These are phyloP conservation scores for Eucalyptus caleyi DNA, from an alignment of 345 rosid genomes.

Conservation along the genomic window DNA sequence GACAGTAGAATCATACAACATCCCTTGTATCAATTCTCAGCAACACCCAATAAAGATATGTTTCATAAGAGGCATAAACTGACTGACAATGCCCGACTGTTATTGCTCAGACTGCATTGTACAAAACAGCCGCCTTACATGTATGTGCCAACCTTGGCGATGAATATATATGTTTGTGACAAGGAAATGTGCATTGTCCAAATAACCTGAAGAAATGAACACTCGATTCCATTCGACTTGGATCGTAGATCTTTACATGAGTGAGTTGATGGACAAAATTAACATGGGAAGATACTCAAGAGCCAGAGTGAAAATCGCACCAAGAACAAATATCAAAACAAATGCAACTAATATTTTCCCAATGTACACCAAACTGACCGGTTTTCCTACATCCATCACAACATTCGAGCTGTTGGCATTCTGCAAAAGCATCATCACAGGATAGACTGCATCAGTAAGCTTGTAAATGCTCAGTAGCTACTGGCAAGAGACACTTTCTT, in stretches of 20 bases:
- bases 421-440: constrained; percentile 7
- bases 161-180: neutral
- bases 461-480: neutral
- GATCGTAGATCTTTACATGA: constrained; percentile 2
- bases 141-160: neutral
- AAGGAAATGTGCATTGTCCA: neutral
- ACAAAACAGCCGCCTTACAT: neutral
- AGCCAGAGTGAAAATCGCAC: constrained; percentile 49
- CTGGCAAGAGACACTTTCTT: neutral
- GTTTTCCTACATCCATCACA: neutral
- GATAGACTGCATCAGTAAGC: neutral
- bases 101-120: neutral
- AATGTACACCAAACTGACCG: constrained; percentile 17
- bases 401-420: constrained; percentile 1
- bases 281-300: constrained; percentile 75
- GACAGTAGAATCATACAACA: neutral
- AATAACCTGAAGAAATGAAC: neutral
- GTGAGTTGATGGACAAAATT: constrained; percentile 33
- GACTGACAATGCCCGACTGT: neutral
- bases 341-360: constrained; percentile 58
- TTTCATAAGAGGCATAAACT: neutral
- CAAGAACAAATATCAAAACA: constrained; percentile 50
- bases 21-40: neutral
- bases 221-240: neutral
- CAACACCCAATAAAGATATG: neutral